Conservation (phyloP, 225 moss, liverwort and hornwort genomes). For the Takakia lepidozioides region DNA sequence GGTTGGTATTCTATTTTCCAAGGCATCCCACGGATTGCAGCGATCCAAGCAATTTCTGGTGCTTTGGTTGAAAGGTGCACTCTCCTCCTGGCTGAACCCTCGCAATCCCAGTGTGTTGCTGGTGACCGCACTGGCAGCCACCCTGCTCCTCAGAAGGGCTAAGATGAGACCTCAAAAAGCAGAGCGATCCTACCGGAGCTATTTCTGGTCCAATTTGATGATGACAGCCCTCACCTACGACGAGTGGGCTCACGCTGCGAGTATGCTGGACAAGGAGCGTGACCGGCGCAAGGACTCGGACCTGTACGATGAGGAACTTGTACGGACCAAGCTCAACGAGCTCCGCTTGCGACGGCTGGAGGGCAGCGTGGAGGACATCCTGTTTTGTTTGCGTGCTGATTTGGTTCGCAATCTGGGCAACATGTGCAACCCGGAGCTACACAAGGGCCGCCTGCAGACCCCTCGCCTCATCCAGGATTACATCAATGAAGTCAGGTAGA, state of each 20-base stretch:
- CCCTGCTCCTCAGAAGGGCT: conserved; percentile 48
- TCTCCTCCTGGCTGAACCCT: conserved; percentile 62
- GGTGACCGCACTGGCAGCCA: conserved; percentile 51
- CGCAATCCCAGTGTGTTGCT: conserved; percentile 71
- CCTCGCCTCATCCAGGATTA: conserved; percentile 87
- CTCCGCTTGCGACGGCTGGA: conserved; percentile 78
- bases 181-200: conserved; percentile 64
- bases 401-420: conserved; percentile 90
- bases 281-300: conserved; percentile 61
- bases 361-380: conserved; percentile 90
- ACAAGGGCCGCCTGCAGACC: conserved; percentile 86
- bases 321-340: conserved; percentile 66
- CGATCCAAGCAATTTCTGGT: conserved; percentile 29
- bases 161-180: conserved; percentile 47
- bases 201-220: conserved; percentile 95
- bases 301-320: conserved; percentile 83
- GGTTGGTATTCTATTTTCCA: conserved; percentile 20
- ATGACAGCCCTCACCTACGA: conserved; percentile 81
- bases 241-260: conserved; percentile 93
- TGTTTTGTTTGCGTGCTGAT: conserved; percentile 92
- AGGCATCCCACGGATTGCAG: conserved; percentile 25
- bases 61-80: conserved; percentile 22
- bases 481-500: conserved; percentile 86
- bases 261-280: conserved; percentile 66
- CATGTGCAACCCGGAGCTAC: conserved; percentile 96